Evolutionary conservation across 2,329 filamentous ascomycete species (phyloP).

Genomic region (Chaetomium sp.): DNA sequence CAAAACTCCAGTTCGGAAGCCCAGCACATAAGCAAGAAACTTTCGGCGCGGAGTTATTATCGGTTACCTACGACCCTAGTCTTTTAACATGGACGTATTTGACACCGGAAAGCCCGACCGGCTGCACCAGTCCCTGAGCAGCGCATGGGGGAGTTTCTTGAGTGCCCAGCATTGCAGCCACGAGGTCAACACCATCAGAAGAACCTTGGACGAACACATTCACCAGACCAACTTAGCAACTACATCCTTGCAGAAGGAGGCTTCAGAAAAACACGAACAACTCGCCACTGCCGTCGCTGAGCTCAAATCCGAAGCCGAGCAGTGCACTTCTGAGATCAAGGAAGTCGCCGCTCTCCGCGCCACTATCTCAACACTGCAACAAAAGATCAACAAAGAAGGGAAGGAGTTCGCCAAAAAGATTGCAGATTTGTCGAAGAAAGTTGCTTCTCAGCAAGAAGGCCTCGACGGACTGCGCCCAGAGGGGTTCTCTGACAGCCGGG

Average conservation of each 20-base stretch:
- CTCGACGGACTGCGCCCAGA: slow-evolving; percentile 5
- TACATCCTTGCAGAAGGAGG: slow-evolving; percentile 12
- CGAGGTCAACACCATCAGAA: slow-evolving; percentile 16
- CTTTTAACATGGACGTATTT: slow-evolving; percentile 7
- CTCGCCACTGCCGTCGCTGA: slow-evolving; percentile 8
- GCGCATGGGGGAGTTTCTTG: slow-evolving; percentile 20
- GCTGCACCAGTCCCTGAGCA: slow-evolving; percentile 16
- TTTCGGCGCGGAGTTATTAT: no score
- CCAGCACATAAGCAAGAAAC: neutral
- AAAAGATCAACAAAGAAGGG: slow-evolving; percentile 4
- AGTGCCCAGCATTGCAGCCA: slow-evolving; percentile 18
- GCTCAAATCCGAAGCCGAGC: slow-evolving; percentile 13
- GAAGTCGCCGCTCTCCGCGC: slow-evolving; percentile 4
- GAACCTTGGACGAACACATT: slow-evolving; percentile 13
- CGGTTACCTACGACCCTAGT: no score
- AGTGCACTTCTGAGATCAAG: slow-evolving; percentile 7
- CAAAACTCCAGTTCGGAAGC: neutral
- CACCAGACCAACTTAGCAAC: slow-evolving; percentile 11
- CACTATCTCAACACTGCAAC: slow-evolving; percentile 12
- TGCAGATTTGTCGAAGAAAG: slow-evolving; percentile 6
- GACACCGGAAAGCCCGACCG: slow-evolving; percentile 12
- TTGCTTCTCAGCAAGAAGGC: slow-evolving; percentile 6
- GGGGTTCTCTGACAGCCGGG: slow-evolving; percentile 3
- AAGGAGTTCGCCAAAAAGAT: slow-evolving; percentile 5
- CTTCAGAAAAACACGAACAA: slow-evolving; percentile 11